Percentiles rank a stretch among this genome's conserved stretches.
phyloP scores from a whole-genome alignment of 78 protist genomes.

The Planoprotostelium fungivorum region DNA sequence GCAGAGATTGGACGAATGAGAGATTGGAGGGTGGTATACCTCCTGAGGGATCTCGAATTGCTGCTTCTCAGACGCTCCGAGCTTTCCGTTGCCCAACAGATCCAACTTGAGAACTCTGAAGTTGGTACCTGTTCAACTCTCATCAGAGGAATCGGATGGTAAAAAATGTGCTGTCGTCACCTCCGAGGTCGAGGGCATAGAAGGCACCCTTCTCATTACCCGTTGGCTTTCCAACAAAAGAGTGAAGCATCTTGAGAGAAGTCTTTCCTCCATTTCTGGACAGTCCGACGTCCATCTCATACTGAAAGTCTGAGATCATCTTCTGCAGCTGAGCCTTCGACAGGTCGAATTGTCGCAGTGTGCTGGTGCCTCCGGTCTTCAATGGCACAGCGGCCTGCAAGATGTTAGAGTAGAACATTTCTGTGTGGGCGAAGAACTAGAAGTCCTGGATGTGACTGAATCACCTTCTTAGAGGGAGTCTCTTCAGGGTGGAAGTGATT shows the following conservation, averaged over 20 bases:
- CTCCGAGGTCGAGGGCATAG: conserved; percentile 61
- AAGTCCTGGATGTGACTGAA: not conserved
- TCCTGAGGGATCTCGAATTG: not conserved
- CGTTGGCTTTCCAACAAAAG: conserved; percentile 12
- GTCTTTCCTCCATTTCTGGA: not conserved
- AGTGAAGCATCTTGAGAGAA: conserved; percentile 17
- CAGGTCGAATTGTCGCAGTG: not conserved
- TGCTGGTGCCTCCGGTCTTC: not conserved
- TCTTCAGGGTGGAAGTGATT: not conserved
- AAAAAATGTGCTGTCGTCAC: not conserved
- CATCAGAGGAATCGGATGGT: not conserved
- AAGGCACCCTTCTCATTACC: conserved; percentile 19
- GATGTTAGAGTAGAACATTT: no score
- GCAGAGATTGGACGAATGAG: no score
- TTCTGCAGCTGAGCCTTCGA: not conserved
- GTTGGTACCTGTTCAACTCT: conserved; percentile 10
- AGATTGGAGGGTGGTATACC: not conserved
- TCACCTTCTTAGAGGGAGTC: not conserved
- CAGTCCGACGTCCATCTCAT: not conserved
- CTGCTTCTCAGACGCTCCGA: not conserved
- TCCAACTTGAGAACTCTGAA: conserved; percentile 35
- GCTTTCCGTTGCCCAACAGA: not conserved
- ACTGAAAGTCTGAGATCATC: not conserved
- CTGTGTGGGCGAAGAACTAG: no score
- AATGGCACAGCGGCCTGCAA: not conserved